Evolutionary conservation across 2,329 filamentous ascomycete species (phyloP), one percentile per base, ranked within the genome.

Genomic region (Pseudocercospora cruenta): DNA sequence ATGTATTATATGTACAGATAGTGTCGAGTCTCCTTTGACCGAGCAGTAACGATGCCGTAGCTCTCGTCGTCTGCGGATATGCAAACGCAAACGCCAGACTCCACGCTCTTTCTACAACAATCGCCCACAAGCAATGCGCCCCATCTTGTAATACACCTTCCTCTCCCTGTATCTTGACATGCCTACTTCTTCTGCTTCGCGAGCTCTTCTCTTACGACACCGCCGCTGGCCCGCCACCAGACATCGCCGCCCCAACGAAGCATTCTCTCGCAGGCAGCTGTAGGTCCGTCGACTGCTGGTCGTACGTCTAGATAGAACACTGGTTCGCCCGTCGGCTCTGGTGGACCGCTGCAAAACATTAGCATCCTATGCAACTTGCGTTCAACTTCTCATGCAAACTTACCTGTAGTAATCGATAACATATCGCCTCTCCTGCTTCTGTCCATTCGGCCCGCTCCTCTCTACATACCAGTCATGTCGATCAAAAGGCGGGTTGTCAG

Each of bases 401-500:
- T 10, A 58, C 55, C 55, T 58, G 58, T 67, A 67, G 57, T 67
- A 67, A 36, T 67, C 95, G 77, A 99, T 99, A 63, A 99, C 88
- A 78, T 99, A 99, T 74, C 95, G 88, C 54, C 97, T 84, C 82
- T 97, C 90, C 77, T 90, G 90, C 73, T 83, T 84, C 65, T 89
- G 78, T 28, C 91, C 92, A 62, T 89, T 84, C 4, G 83, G 81
- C 58, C 86, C 80, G 36, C 90, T 86, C 69, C 95, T 86, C 70
- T 91, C 86, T 49, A 99, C 91, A 76, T 90, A 98, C 95, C 95
- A 99, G 78, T 99, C 95, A 78, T 99, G 95, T 68, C 95, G 88
- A 80, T 99, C 95, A 74, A 99, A 99, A 1, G 95, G 95, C 10
- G 93, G 91, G 61, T 93, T 90, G 7, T 90, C 89, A 4, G 82